phyloP scores from a whole-genome alignment of 805 yeast species.

The Starmerella etchellsii region DNA sequence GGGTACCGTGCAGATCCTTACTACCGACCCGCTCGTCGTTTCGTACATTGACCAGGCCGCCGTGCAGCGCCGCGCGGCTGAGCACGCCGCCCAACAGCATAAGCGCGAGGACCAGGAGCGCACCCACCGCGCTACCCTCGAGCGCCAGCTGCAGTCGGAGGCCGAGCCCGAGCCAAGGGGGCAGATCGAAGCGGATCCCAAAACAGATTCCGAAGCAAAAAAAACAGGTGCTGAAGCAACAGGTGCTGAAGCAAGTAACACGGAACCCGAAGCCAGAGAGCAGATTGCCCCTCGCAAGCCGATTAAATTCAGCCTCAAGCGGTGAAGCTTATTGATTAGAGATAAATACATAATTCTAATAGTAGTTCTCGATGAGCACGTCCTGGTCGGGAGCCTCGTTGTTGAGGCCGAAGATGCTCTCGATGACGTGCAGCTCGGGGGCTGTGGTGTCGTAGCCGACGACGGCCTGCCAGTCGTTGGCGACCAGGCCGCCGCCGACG shows the following conservation, averaged over 20 bases:
- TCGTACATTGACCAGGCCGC: constrained; percentile 3
- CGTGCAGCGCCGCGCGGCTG: neutral
- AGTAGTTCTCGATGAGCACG: constrained; percentile 30
- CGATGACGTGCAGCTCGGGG: constrained; percentile 92
- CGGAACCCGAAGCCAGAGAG: too few species aligned
- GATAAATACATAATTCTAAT: constrained; percentile 12
- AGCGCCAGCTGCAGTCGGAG: neutral
- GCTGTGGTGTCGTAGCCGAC: constrained; percentile 97
- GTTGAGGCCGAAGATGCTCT: constrained; percentile 62
- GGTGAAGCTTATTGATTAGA: neutral
- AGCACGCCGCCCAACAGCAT: neutral
- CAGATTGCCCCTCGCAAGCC: too few species aligned
- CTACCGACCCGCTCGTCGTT: constrained; percentile 4
- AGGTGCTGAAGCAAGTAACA: too few species aligned
- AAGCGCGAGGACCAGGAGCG: neutral
- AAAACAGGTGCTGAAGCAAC: too few species aligned
- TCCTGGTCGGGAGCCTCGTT: constrained; percentile 31
- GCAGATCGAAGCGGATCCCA: too few species aligned
- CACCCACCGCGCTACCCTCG: neutral
- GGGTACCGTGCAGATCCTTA: constrained; percentile 34
- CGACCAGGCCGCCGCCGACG: constrained; percentile 98
- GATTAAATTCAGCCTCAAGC: neutral
- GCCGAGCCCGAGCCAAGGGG: too few species aligned
- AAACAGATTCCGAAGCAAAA: too few species aligned
- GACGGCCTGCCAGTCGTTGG: constrained; percentile 95